Conservation (phyloP, 2,329 filamentous ascomycete species). For the Metarhizium rileyi region DNA sequence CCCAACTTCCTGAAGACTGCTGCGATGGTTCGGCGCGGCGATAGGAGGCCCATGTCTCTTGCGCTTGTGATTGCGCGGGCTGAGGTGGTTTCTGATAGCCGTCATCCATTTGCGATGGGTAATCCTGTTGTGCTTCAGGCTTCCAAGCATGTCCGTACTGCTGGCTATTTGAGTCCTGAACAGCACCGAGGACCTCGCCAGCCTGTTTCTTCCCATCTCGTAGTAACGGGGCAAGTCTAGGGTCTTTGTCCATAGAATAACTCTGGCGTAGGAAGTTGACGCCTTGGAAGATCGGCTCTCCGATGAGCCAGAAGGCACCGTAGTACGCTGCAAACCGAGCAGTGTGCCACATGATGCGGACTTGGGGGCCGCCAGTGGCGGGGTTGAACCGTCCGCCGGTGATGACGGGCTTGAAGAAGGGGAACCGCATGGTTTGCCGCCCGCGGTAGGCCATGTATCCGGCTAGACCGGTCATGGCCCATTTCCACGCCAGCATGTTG, state of each 20-base stretch:
- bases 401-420: constrained; percentile 27
- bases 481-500: constrained; percentile 20
- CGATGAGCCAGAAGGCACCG: constrained; percentile 14
- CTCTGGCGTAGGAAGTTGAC: constrained; percentile 16
- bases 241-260: constrained; percentile 18
- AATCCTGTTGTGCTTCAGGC: constrained; percentile 9
- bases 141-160: constrained; percentile 11
- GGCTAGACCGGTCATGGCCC: constrained; percentile 17
- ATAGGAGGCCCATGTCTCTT: constrained; percentile 10
- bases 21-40: constrained; percentile 7
- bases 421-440: constrained; percentile 28
- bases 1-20: constrained; percentile 14
- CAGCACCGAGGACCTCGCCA: constrained; percentile 7
- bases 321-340: constrained; percentile 26
- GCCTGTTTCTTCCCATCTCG: constrained; percentile 11
- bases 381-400: constrained; percentile 18
- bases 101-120: constrained; percentile 4
- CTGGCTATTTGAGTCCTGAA: constrained; percentile 9
- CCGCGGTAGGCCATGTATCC: constrained; percentile 17
- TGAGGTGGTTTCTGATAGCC: constrained; percentile 1
- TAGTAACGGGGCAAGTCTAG: constrained; percentile 18
- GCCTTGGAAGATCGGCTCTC: constrained; percentile 20
- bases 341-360: constrained; percentile 25
- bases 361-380: constrained; percentile 16
- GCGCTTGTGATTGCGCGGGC: constrained; percentile 3